Evolutionary conservation across 306 rosid genomes (phyloP).

Genomic region (Geum urbanum): DNA sequence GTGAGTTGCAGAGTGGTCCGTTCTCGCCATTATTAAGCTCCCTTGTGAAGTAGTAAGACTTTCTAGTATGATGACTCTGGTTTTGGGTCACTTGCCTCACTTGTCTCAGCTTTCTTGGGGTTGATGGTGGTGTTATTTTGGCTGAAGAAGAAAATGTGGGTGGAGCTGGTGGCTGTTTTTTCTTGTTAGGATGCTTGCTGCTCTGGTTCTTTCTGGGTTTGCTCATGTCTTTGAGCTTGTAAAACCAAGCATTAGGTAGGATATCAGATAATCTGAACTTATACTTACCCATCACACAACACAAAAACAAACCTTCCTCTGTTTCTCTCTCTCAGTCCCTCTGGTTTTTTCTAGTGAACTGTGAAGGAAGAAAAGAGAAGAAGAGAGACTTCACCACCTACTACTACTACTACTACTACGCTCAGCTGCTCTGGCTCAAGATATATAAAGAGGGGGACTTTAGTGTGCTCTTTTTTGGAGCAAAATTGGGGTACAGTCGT

Average conservation of each 20-base stretch:
- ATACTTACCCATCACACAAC: constrained; percentile 58
- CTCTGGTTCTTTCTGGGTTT: constrained; percentile 36
- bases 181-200: constrained; percentile 31
- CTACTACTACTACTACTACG: background rate
- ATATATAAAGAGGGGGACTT: constrained; percentile 16
- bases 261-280: constrained; percentile 76
- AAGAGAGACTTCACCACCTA: constrained; percentile 7
- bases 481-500: background rate
- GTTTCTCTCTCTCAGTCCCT: constrained; percentile 6
- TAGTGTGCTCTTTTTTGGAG: constrained; percentile 28
- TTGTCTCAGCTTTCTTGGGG: background rate
- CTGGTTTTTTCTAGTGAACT: background rate
- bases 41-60: constrained; percentile 78
- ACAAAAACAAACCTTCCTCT: background rate
- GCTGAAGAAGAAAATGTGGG: constrained; percentile 25
- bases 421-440: constrained; percentile 17
- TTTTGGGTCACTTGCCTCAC: constrained; percentile 7
- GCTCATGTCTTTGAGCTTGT: constrained; percentile 70
- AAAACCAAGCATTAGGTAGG: constrained; percentile 89
- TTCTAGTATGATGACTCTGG: constrained; percentile 46
- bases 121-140: constrained; percentile 9
- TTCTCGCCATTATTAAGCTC: constrained; percentile 33
- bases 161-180: constrained; percentile 22
- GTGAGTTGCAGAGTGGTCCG: constrained; percentile 23
- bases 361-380: background rate